A percentile compares a stretch with the other conserved stretches of the same genome.
Evolutionary conservation across 73 alveolate species (phyloP).

Genomic region (Paramecium bursaria): DNA sequence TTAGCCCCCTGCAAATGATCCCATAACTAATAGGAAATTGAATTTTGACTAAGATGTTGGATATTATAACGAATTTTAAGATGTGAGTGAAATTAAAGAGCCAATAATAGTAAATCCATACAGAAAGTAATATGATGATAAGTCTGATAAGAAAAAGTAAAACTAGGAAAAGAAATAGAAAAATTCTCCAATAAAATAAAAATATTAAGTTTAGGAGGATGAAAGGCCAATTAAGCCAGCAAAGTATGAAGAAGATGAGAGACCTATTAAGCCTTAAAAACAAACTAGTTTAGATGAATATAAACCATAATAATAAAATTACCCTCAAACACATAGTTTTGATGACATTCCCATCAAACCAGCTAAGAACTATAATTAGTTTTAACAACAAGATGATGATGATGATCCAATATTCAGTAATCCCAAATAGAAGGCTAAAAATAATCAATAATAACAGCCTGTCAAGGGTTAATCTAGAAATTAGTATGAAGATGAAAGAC

Average conservation of each 20-base stretch:
- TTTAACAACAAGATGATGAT: neutral
- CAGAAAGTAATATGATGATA: neutral
- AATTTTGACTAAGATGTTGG: neutral
- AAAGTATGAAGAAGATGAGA: neutral
- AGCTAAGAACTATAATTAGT: neutral
- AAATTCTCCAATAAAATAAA: neutral
- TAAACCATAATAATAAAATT: neutral
- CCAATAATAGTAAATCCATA: no score
- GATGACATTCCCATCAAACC: conserved; percentile 35
- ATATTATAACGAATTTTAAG: no score
- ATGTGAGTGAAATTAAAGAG: neutral
- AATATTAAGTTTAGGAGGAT: neutral
- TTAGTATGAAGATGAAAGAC: no score
- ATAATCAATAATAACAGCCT: no score
- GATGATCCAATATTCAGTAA: no score
- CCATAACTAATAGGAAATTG: neutral
- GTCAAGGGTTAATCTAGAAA: no score
- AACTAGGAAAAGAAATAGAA: neutral
- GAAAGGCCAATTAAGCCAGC: conserved; percentile 43
- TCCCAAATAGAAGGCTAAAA: no score
- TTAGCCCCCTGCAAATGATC: neutral
- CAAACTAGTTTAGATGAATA: neutral
- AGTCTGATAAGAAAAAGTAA: neutral
- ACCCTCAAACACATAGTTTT: neutral
- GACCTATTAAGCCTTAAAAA: neutral